phyloP scores from a whole-genome alignment of 768 basidiomycete species.

The Amanita jacksonii region DNA sequence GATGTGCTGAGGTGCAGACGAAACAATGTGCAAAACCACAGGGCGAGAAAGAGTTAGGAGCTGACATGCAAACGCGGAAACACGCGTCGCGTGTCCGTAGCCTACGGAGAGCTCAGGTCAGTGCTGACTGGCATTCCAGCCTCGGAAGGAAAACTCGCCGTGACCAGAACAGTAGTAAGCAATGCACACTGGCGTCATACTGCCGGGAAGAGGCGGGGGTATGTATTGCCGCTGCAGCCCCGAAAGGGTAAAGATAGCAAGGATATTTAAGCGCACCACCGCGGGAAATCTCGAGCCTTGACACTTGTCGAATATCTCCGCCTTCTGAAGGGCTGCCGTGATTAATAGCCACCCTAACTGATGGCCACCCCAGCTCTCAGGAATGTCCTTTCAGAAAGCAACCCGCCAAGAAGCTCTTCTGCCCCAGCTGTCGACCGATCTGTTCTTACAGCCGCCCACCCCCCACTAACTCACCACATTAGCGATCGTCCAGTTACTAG shows the following conservation, averaged over 20 bases:
- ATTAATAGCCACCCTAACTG: too few relatives aligned
- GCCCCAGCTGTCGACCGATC: background rate
- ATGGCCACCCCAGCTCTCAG: background rate
- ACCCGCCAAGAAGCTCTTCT: background rate
- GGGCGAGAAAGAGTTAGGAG: constrained; percentile 42
- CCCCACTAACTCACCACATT: background rate
- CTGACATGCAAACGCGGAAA: constrained; percentile 60
- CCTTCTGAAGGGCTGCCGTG: too few relatives aligned
- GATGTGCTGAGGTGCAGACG: constrained; percentile 65
- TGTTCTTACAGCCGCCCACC: background rate
- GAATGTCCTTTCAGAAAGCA: background rate
- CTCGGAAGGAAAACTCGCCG: constrained; percentile 30
- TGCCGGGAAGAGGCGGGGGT: background rate
- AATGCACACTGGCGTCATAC: constrained; percentile 26
- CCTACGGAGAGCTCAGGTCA: constrained; percentile 28
- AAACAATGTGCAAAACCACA: constrained; percentile 47
- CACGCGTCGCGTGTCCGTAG: constrained; percentile 81
- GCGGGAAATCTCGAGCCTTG: too few relatives aligned
- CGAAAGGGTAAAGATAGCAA: too few relatives aligned
- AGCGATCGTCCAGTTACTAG: constrained; percentile 2
- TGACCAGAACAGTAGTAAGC: constrained; percentile 75
- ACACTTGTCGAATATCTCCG: too few relatives aligned
- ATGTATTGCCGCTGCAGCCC: too few relatives aligned
- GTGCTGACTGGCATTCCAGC: background rate
- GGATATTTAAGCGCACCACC: too few relatives aligned